A percentile compares a stretch with the other conserved stretches of the same genome.
Evolutionary conservation across 2,329 filamentous ascomycete species (phyloP).

Genomic region (Colletotrichum cuscutae): DNA sequence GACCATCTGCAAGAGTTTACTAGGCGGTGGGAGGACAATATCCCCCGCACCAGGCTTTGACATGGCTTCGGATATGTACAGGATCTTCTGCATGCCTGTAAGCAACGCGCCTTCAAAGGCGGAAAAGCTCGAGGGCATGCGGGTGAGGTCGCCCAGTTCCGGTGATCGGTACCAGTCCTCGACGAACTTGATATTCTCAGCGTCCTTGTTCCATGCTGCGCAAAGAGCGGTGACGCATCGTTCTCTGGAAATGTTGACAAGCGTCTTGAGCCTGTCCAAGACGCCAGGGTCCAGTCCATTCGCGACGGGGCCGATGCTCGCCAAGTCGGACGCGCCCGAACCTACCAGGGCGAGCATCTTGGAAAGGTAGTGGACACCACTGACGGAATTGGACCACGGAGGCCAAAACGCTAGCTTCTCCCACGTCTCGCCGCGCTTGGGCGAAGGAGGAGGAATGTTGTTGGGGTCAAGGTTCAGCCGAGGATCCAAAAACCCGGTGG

Average conservation of each 20-base stretch:
- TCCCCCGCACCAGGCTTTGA: slow-evolving; percentile 77
- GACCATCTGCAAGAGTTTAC: slow-evolving; percentile 91
- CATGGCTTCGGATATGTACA: slow-evolving; percentile 90
- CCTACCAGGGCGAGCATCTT: slow-evolving; percentile 85
- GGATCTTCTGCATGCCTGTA: slow-evolving; percentile 90
- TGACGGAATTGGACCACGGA: slow-evolving; percentile 89
- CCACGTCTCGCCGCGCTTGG: slow-evolving; percentile 85
- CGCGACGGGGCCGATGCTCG: slow-evolving; percentile 75
- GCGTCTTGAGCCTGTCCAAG: slow-evolving; percentile 76
- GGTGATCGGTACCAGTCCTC: slow-evolving; percentile 92
- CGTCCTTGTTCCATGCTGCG: slow-evolving; percentile 91
- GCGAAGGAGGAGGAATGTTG: slow-evolving; percentile 80
- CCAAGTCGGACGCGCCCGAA: slow-evolving; percentile 88
- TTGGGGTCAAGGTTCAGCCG: slow-evolving; percentile 84
- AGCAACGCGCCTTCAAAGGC: slow-evolving; percentile 87
- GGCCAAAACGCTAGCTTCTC: slow-evolving; percentile 98
- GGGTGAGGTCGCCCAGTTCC: slow-evolving; percentile 87
- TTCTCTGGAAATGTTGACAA: slow-evolving; percentile 85
- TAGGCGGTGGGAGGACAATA: slow-evolving; percentile 85
- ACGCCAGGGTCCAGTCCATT: slow-evolving; percentile 62
- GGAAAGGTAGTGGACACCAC: slow-evolving; percentile 89
- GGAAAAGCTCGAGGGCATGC: slow-evolving; percentile 88
- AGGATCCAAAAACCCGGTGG: slow-evolving; percentile 72
- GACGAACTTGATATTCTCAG: slow-evolving; percentile 89
- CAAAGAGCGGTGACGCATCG: slow-evolving; percentile 87